Evolutionary conservation across 805 yeast species (phyloP).

Genomic region (Ogataea polymorpha): DNA sequence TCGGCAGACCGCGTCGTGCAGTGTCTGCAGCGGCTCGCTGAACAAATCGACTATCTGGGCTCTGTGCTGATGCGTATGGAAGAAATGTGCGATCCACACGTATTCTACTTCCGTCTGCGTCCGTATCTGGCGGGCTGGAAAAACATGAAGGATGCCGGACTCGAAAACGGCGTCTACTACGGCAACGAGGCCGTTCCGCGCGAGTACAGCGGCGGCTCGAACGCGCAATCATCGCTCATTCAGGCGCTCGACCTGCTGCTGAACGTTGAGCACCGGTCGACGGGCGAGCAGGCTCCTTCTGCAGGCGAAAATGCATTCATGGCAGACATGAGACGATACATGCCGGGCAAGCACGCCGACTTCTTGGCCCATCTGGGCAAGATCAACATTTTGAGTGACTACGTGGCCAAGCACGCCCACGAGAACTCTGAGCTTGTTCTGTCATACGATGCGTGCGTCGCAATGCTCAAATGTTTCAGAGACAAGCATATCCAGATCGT

Average conservation of each 20-base stretch:
- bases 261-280: constrained; percentile 73
- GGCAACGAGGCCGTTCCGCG: constrained; percentile 60
- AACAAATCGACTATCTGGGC: constrained; percentile 69
- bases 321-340: constrained; percentile 79
- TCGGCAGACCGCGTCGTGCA: constrained; percentile 40
- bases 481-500: constrained; percentile 93
- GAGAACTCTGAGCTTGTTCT: constrained; percentile 55
- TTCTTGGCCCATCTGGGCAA: constrained; percentile 62
- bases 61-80: constrained; percentile 76
- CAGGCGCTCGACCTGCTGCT: constrained; percentile 80
- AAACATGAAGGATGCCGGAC: constrained; percentile 84
- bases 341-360: constrained; percentile 84
- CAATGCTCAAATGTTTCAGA: constrained; percentile 83
- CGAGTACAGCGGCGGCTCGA: constrained; percentile 82
- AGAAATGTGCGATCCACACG: constrained; percentile 93
- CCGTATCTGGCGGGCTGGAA: constrained; percentile 95
- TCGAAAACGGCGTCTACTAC: constrained; percentile 71
- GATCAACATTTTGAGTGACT: constrained; percentile 61
- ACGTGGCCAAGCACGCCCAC: constrained; percentile 44
- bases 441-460: constrained; percentile 84
- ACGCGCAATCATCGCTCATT: constrained; percentile 88
- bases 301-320: constrained; percentile 48
- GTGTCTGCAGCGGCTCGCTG: constrained; percentile 64
- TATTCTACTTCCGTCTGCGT: constrained; percentile 79
- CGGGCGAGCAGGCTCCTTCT: constrained; percentile 42